Evolutionary conservation across 2,329 filamentous ascomycete species (phyloP).

Genomic region (Penicillium sp.): DNA sequence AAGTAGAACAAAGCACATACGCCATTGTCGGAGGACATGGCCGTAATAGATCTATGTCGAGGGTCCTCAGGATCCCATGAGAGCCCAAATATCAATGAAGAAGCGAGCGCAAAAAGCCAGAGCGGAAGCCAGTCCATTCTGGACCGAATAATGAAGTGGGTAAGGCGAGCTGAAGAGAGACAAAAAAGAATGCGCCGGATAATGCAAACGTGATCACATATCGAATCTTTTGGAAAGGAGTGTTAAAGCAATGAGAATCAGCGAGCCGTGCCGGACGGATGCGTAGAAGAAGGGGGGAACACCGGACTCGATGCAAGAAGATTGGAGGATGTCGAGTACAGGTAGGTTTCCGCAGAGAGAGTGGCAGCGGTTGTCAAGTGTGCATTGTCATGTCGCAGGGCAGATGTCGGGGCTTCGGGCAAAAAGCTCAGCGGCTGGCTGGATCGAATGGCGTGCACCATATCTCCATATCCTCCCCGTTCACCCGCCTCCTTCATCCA

Average conservation of each 20-base stretch:
- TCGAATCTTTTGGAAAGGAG: constrained; percentile 5
- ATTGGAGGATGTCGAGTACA: constrained; percentile 20
- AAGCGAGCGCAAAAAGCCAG: background rate
- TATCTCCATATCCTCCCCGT: constrained; percentile 41
- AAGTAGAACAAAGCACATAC: constrained; percentile 11
- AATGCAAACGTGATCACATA: constrained; percentile 10
- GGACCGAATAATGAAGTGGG: constrained; percentile 6
- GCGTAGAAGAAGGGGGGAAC: constrained; percentile 21
- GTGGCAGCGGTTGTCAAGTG: constrained; percentile 11
- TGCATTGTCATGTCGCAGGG: constrained; percentile 15
- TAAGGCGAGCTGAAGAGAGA: background rate
- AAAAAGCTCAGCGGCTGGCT: constrained; percentile 31
- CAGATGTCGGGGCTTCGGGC: constrained; percentile 23
- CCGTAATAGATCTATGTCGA: constrained; percentile 4
- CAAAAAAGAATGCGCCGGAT: constrained; percentile 10
- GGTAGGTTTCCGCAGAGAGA: constrained; percentile 19
- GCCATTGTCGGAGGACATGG: constrained; percentile 1
- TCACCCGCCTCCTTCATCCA: constrained; percentile 54
- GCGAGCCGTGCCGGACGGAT: constrained; percentile 25
- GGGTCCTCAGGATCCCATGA: background rate
- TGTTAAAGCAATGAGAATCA: constrained; percentile 10
- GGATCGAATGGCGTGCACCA: constrained; percentile 37
- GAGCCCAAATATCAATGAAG: constrained; percentile 1
- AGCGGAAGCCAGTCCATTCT: constrained; percentile 18
- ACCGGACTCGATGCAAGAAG: constrained; percentile 19